Evolutionary conservation across 106 monocot genomes (phyloP), one percentile per base, ranked within the genome.

Genomic region (Platanthera zijinensis): DNA sequence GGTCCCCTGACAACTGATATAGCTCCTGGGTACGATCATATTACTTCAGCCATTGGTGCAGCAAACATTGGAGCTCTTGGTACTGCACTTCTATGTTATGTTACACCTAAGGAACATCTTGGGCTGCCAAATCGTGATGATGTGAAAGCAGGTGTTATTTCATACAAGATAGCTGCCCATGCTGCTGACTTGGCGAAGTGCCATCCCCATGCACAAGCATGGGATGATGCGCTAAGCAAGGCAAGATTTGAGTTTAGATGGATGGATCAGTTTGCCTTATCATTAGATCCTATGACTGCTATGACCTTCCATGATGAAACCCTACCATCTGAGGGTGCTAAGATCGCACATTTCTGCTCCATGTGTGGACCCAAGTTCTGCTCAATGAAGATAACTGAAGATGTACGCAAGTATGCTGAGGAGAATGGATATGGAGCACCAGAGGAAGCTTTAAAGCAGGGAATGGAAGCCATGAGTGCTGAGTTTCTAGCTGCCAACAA

Each of bases 321-420:
- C 0, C 88, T 99, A 71, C 97, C 97, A 49, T 81, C 91, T 77
- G 97, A 99, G 51, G 94, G 94, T 69, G 93, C 94, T 10, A 97
- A 97, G 80, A 86, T 93, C 11, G 97, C 97, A 68, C 97, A 99
- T 85, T 99, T 99, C 83, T 99, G 97, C 73, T 91, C 91, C 15
- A 99, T 99, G 97, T 99, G 97, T 79, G 94, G 97, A 45, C 97
- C 94, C 52, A 99, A 99, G 52, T 99, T 94, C 75, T 99, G 97
- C 77, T 94, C 94, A 39, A 99, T 99, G 97, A 94, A 94, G 74
- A 94, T 97, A 57, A 97, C 97, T 30, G 97, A 97, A 80, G 97
- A 99, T 84, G 88, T 99, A 5, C 81, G 97, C 68, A 99, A 85
- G 73, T 94, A 94, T 78, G 97, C 94, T 15, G 92, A 94, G 77